Evolutionary conservation across 768 basidiomycete genomes (phyloP).

Genomic region (Leccinum variicolor): DNA sequence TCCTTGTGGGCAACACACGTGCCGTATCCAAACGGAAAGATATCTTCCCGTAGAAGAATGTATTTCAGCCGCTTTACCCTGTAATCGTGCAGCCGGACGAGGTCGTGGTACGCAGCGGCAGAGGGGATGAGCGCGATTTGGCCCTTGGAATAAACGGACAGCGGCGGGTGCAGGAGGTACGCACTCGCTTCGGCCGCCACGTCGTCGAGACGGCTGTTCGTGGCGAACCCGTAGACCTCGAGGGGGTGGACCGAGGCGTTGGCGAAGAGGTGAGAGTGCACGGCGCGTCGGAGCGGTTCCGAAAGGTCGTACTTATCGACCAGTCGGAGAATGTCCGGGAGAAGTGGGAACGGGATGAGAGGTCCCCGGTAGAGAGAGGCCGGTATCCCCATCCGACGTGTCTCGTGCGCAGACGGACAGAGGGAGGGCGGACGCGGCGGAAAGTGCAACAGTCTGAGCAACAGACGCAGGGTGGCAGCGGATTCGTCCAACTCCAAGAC

Average conservation of each 20-base stretch:
- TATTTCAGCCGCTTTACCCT: constrained; percentile 52
- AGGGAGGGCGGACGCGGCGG: constrained; percentile 47
- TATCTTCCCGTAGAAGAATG: constrained; percentile 52
- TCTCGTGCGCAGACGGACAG: constrained; percentile 23
- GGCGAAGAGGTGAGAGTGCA: constrained; percentile 52
- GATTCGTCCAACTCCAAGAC: constrained; percentile 56
- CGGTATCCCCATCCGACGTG: constrained; percentile 31
- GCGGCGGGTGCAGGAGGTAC: constrained; percentile 50
- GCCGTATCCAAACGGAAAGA: constrained; percentile 75
- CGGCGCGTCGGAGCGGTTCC: constrained; percentile 37
- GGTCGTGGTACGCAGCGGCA: constrained; percentile 60
- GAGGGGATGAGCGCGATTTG: constrained; percentile 53
- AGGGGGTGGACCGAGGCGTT: constrained; percentile 51
- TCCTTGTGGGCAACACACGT: constrained; percentile 51
- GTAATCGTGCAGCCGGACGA: constrained; percentile 56
- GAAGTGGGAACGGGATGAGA: constrained; percentile 63
- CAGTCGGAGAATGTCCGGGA: constrained; percentile 52
- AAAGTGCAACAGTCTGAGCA: constrained; percentile 56
- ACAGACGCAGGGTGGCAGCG: constrained; percentile 42
- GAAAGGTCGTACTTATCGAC: constrained; percentile 66
- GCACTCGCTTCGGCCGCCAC: constrained; percentile 58
- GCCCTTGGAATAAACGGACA: constrained; percentile 50
- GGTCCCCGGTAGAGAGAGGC: constrained; percentile 34
- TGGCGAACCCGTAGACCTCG: constrained; percentile 60
- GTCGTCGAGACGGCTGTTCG: constrained; percentile 37